Evolutionary conservation across 2,329 filamentous ascomycete genomes (phyloP).

Genomic region (Ophiocordyceps unilateralis): DNA sequence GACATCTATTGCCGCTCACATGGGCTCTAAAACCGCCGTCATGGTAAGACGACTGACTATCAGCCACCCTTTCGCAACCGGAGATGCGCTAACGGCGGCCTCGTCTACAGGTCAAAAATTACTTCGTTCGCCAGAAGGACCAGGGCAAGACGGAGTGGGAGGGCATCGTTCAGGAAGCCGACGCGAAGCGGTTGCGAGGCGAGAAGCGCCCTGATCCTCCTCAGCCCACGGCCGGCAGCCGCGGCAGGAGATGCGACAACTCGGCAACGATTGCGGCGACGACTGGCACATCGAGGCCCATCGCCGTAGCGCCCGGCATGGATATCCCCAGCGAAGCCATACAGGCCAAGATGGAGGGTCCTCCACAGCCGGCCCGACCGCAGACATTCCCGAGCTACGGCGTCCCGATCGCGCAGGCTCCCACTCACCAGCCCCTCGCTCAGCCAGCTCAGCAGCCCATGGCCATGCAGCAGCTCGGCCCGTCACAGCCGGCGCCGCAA

Average conservation of each 20-base stretch:
- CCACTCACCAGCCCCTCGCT: slow-evolving; percentile 8
- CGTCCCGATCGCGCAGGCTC: slow-evolving; percentile 27
- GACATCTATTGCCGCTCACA: slow-evolving; percentile 55
- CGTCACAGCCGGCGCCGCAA: slow-evolving; percentile 21
- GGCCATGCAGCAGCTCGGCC: slow-evolving; percentile 15
- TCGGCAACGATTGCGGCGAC: slow-evolving; percentile 11
- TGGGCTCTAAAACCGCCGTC: slow-evolving; percentile 72
- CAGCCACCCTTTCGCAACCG: background rate
- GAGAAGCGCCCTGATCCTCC: slow-evolving; percentile 45
- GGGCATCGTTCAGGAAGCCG: slow-evolving; percentile 39
- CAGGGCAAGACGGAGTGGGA: slow-evolving; percentile 42
- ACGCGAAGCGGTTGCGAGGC: slow-evolving; percentile 34
- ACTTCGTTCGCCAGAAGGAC: slow-evolving; percentile 46
- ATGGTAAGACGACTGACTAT: slow-evolving; percentile 41
- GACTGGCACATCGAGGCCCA: slow-evolving; percentile 15
- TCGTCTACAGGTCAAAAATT: slow-evolving; percentile 44
- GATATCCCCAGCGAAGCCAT: slow-evolving; percentile 28
- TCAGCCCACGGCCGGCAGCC: slow-evolving; percentile 29
- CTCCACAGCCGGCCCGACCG: slow-evolving; percentile 13
- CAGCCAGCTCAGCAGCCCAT: slow-evolving; percentile 12
- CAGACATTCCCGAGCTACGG: slow-evolving; percentile 25
- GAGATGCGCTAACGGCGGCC: slow-evolving; percentile 3
- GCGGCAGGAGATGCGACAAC: slow-evolving; percentile 32
- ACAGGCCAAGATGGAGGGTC: slow-evolving; percentile 26
- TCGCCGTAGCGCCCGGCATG: slow-evolving; percentile 27